Evolutionary conservation across 768 basidiomycete genomes (phyloP), one percentile per base, ranked within the genome.

Genomic region (Mycena kentingensis): DNA sequence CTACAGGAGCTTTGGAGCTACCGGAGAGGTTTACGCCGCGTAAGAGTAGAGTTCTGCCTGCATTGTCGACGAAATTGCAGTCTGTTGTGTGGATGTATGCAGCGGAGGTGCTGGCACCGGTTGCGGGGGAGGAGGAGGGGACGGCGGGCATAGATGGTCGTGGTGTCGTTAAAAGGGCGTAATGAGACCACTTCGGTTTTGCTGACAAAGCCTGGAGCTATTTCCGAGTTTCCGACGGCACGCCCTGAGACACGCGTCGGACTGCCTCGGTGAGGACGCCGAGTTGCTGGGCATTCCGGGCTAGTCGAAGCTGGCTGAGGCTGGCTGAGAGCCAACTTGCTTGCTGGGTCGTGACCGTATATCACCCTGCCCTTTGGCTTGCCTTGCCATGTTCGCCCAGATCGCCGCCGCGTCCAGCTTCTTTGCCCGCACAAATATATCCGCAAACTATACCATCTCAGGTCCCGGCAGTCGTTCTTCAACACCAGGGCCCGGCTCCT

Each of bases 11-110:
- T 65, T 99, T 99, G 41, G 87, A 82, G 1, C 92, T 85, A 7
- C 92, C 92, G 12, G 91, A 88, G 39, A 98, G 81, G 67, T 99
- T 99, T 37, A 98, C 90, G n/a, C 97, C 97, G 47, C 96, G 84
- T 0, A 99, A 76, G 15, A 98, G 74, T 18, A 96, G 69, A 0
- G 87, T 87, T 39, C 93, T 83, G 19, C 91, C 88, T 46, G 74
- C 68, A 48, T 77, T 77, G 69, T 93, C 90, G 63, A 91, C 81
- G 62, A 93, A 93, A 46, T 81, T 78, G 59, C 79, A 81, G 46
- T 80, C 72, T 15, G 80, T 68, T 25, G 90, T 91, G 70, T 87
- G 87, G 45, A 88, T 72, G 65, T 75, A 88, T 52, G 78, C 70
- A 2, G 77, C 60, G 0, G 76, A 61, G 0, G 76, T 74, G 4